Conservation (phyloP, 495 filamentous ascomycete genomes). For the Pyrenula massariospora region DNA sequence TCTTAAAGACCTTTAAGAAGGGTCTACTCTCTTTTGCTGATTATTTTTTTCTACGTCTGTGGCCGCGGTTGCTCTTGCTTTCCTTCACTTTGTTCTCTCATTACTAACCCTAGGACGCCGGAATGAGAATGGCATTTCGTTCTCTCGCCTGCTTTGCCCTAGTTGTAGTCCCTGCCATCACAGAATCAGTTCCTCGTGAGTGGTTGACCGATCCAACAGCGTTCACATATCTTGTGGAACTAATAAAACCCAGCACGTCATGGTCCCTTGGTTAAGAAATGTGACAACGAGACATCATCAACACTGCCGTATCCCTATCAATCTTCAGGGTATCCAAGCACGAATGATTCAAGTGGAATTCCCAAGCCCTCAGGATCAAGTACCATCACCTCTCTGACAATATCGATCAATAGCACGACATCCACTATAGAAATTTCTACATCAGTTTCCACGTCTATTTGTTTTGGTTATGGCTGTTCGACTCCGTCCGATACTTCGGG, state of each 20-base stretch:
- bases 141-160: neutral
- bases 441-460: neutral
- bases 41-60: neutral
- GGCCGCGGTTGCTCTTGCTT: slow-evolving; percentile 3
- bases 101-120: neutral
- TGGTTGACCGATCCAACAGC: neutral
- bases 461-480: neutral
- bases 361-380: neutral
- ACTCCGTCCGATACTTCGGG: neutral
- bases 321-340: neutral
- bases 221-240: neutral
- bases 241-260: neutral
- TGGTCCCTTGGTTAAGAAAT: neutral
- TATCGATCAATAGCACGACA: neutral
- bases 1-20: neutral
- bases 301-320: neutral
- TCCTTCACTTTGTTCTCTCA: slow-evolving; percentile 4
- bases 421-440: neutral
- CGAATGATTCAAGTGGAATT: neutral
- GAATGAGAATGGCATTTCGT: neutral
- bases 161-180: neutral
- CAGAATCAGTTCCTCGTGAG: neutral
- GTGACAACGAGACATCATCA: neutral
- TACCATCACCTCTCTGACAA: neutral
- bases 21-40: neutral